phyloP scores from a whole-genome alignment of 2,329 filamentous ascomycete genomes.

The Aquanectria penicillioides region DNA sequence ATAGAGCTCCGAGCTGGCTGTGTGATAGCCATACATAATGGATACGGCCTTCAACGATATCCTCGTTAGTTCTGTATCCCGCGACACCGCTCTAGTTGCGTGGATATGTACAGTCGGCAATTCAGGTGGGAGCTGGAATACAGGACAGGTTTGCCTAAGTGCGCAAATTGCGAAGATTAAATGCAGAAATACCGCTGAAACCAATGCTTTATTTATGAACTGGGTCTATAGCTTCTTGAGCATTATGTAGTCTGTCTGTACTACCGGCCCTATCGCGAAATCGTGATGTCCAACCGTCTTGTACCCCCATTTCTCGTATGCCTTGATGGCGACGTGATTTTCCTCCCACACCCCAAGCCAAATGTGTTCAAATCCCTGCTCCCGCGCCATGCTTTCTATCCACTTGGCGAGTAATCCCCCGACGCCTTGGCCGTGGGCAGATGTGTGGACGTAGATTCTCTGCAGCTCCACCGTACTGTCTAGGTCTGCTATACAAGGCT shows the following conservation, averaged over 20 bases:
- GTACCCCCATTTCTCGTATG: conserved; percentile 55
- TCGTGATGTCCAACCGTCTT: conserved; percentile 51
- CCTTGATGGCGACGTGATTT: conserved; percentile 49
- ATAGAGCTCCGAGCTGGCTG: too few species aligned
- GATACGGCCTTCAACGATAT: too few species aligned
- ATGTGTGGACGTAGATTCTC: conserved; percentile 52
- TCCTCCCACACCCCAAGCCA: conserved; percentile 62
- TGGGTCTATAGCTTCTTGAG: conserved; percentile 41
- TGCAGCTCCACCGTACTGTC: conserved; percentile 52
- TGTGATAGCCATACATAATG: too few species aligned
- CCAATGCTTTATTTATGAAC: neutral
- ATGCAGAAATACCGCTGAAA: too few species aligned
- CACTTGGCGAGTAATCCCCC: conserved; percentile 45
- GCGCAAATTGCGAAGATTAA: too few species aligned
- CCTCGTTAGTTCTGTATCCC: too few species aligned
- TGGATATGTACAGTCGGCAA: too few species aligned
- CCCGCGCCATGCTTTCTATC: conserved; percentile 46
- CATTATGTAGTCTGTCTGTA: conserved; percentile 57
- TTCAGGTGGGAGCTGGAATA: too few species aligned
- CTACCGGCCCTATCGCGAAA: conserved; percentile 52
- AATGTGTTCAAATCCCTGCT: conserved; percentile 49
- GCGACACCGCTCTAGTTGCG: too few species aligned
- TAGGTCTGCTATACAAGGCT: conserved; percentile 49
- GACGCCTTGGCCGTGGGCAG: conserved; percentile 50
- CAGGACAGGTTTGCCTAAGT: too few species aligned